Conservation (phyloP, 768 basidiomycete species). For the Leccinum olivaceopallidum region DNA sequence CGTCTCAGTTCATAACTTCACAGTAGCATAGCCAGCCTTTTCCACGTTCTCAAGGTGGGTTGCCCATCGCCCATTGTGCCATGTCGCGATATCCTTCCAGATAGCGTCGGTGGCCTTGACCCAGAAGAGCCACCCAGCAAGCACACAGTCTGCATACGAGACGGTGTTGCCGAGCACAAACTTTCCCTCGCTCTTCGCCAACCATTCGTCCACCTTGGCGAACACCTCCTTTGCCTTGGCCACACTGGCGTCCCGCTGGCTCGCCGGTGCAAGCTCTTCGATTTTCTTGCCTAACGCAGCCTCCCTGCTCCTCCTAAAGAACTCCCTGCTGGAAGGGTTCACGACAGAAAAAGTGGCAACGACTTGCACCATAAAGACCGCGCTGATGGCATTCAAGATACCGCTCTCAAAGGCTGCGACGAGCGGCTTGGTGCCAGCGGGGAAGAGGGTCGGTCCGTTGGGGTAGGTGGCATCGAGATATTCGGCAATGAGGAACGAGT, state of each 20-base stretch:
- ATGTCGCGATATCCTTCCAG: slow-evolving; percentile 36
- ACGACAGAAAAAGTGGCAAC: slow-evolving; percentile 16
- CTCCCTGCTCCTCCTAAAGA: slow-evolving; percentile 38
- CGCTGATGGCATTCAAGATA: slow-evolving; percentile 12
- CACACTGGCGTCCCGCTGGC: slow-evolving; percentile 30
- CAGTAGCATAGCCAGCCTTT: slow-evolving; percentile 29
- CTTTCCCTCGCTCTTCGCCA: slow-evolving; percentile 29
- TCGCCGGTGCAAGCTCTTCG: slow-evolving; percentile 36
- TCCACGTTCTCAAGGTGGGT: slow-evolving; percentile 33
- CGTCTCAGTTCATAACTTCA: slow-evolving; percentile 6
- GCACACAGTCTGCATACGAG: slow-evolving; percentile 37
- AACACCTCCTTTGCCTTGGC: slow-evolving; percentile 29
- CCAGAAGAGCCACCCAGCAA: slow-evolving; percentile 25
- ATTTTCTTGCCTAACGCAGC: slow-evolving; percentile 34
- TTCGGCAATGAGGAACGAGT: slow-evolving; percentile 38
- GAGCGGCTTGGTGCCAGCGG: no score
- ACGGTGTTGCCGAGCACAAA: slow-evolving; percentile 38
- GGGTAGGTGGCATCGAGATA: slow-evolving; percentile 46
- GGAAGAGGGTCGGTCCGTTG: no score
- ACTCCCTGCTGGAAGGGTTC: slow-evolving; percentile 30
- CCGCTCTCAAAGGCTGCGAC: no score
- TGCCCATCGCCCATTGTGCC: slow-evolving; percentile 43
- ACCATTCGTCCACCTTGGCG: slow-evolving; percentile 29
- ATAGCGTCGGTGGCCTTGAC: slow-evolving; percentile 22
- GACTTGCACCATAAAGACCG: slow-evolving; percentile 18